These are phyloP conservation scores for Petasospora rhodanensis DNA, from an alignment of 1,139 yeast genomes.

Conservation along the genomic window DNA sequence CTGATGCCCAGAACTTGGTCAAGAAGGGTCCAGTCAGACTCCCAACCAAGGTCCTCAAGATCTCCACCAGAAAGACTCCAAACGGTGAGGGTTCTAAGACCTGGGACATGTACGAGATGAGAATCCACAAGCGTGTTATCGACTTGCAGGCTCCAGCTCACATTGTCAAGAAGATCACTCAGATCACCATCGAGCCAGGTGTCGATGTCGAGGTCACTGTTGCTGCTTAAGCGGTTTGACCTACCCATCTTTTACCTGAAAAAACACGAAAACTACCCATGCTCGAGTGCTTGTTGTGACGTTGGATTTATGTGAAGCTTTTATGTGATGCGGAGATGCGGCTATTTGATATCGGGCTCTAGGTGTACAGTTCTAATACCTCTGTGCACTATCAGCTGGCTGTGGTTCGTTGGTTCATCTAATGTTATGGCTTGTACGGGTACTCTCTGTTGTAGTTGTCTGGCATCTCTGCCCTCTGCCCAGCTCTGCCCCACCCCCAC, in stretches of 20 bases:
- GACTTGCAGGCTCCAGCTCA: conserved; percentile 97
- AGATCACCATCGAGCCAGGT: conserved; percentile 82
- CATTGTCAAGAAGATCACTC: conserved; percentile 93
- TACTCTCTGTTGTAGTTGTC: background rate
- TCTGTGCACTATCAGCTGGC: conserved; percentile 28
- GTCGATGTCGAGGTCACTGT: conserved; percentile 56
- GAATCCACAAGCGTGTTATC: conserved; percentile 99
- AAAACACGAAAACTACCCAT: too few relatives aligned
- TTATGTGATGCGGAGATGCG: conserved; percentile 8
- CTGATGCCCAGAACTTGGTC: conserved; percentile 74
- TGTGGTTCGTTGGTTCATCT: conserved; percentile 21
- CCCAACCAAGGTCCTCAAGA: conserved; percentile 98
- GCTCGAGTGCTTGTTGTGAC: conserved; percentile 1
- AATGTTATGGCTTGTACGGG: conserved; percentile 4
- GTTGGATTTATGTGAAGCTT: conserved; percentile 12
- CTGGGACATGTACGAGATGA: conserved; percentile 99
- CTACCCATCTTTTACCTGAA: too few relatives aligned
- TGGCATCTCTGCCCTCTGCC: too few relatives aligned
- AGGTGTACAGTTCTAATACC: conserved; percentile 28
- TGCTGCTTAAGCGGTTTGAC: conserved; percentile 28
- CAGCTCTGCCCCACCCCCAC: too few relatives aligned
- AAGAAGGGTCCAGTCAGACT: conserved; percentile 99
- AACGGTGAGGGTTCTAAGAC: conserved; percentile 99
- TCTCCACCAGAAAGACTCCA: conserved; percentile 99
- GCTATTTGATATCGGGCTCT: conserved; percentile 19